Base-by-base conservation (phyloP, 225 moss, liverwort and hornwort species). In the Pseudisothecium myosuroides region DNA sequence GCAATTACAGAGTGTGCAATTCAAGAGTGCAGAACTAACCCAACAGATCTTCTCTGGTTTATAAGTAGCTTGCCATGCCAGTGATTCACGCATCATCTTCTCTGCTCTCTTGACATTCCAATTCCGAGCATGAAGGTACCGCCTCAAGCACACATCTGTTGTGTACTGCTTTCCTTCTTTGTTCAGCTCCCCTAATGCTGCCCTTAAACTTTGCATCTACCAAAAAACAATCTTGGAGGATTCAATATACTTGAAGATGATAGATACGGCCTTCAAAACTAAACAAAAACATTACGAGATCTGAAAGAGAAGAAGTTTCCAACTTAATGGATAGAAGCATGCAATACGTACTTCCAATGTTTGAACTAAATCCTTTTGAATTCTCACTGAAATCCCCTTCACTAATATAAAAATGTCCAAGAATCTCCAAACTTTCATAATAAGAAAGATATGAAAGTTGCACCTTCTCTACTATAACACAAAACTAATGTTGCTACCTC, bases 191-290 rank as follows among this genome's bases (percentile, higher is more conserved):
- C 96, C 98, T 52, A 97, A 43, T 20, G 95, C 92, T 37, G 90
- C 92, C 82, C 95, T 94, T 45, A 98, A 90, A 68, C 90, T 94
- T 75, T 93, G 89, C 61, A 98, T 93, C 98, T 98, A 93, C 8
- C 61, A n/a, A 52, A 69, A 90, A 61, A 79, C 87, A 84, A 76
- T 45, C 67, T 74, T n/a, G n/a, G 4, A n/a, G 31, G 36, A 41
- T 18, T 78, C 86, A 88, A 28, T 63, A 45, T 45, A 61, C 24
- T 62, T 75, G 37, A 6, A 75, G 17, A 49, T 62, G 26, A 50
- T 28, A 14, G 4, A 11, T 2, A 1, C 19, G 32, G 21, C 22
- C 32, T 66, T 87, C 61, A 43, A 64, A 79, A 78, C 34, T 54
- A 39, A 76, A 24, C 17, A 24, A 52, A 62, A 60, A 74, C 43